Percentiles rank a stretch among this genome's conserved stretches.
Conservation (phyloP, 495 filamentous ascomycete species). For the Parachaetomium inaequale region DNA sequence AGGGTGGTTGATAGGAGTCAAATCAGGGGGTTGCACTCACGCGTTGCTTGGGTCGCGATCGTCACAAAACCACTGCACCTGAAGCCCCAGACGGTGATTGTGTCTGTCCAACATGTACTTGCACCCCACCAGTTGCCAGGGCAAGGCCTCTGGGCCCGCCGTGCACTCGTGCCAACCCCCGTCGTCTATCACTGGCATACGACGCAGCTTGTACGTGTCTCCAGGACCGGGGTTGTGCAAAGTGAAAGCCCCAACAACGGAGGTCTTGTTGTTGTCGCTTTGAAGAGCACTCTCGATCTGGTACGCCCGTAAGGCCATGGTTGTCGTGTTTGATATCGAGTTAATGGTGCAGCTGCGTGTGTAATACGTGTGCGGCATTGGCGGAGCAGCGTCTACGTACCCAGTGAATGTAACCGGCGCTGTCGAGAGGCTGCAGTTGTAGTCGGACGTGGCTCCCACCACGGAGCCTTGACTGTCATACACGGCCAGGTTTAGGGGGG, state of each 20-base stretch:
- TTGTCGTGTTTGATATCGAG: neutral
- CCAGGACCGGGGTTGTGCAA: neutral
- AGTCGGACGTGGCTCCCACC: neutral
- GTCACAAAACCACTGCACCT: neutral
- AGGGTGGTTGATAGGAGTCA: neutral
- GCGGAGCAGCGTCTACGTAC: neutral
- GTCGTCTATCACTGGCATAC: neutral
- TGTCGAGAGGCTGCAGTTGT: conserved; percentile 1
- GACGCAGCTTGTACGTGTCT: neutral
- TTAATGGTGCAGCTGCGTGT: neutral
- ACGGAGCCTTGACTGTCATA: neutral
- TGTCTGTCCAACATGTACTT: neutral
- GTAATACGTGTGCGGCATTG: neutral
- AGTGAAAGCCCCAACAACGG: neutral
- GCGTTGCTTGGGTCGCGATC: neutral
- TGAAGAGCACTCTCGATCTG: neutral
- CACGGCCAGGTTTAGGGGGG: neutral
- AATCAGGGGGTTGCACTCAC: neutral
- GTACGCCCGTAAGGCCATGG: neutral
- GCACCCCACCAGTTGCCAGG: neutral
- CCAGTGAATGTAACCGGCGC: neutral
- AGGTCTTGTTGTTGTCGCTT: neutral
- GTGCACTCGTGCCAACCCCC: neutral
- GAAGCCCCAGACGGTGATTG: neutral
- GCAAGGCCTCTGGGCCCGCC: neutral